A percentile compares a stretch with the other conserved stretches of the same genome.
Conservation (phyloP, 441 rosid genomes). For the Euphorbia schlechtendalii region DNA sequence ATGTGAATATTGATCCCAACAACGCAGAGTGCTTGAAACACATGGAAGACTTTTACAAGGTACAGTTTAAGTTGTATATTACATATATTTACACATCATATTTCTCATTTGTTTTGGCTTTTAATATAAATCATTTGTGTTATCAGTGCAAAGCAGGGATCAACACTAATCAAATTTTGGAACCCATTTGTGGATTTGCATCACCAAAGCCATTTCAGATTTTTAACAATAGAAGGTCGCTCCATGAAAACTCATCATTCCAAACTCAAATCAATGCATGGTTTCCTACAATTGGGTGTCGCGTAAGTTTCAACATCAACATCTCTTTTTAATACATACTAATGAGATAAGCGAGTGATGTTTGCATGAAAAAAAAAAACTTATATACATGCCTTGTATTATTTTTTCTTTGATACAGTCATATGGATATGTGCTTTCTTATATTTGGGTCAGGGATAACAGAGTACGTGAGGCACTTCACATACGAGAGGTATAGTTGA, state of each 20-base stretch:
- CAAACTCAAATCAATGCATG: constrained; percentile 21
- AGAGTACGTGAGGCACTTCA: constrained; percentile 48
- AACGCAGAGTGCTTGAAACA: constrained; percentile 35
- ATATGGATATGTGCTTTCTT: constrained; percentile 34
- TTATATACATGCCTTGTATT: no score
- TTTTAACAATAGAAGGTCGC: constrained; percentile 27
- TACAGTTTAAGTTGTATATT: not conserved
- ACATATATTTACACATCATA: not conserved
- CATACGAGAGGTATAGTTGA: constrained; percentile 33
- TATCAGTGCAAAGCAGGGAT: constrained; percentile 39
- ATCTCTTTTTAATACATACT: not conserved
- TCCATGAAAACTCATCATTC: constrained; percentile 19
- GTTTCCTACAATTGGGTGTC: constrained; percentile 37
- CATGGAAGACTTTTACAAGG: constrained; percentile 27
- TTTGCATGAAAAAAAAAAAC: no score
- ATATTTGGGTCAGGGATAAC: constrained; percentile 46
- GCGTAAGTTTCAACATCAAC: constrained; percentile 23
- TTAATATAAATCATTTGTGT: not conserved
- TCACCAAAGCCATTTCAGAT: constrained; percentile 23
- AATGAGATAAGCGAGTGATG: no score
- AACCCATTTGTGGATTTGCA: constrained; percentile 34
- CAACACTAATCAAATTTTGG: constrained; percentile 29
- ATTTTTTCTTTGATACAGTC: constrained; percentile 21
- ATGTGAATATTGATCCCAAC: constrained; percentile 29
- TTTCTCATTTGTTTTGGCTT: not conserved